Evolutionary conservation across 2,329 filamentous ascomycete species (phyloP).

Genomic region (Anisogramma anomala): DNA sequence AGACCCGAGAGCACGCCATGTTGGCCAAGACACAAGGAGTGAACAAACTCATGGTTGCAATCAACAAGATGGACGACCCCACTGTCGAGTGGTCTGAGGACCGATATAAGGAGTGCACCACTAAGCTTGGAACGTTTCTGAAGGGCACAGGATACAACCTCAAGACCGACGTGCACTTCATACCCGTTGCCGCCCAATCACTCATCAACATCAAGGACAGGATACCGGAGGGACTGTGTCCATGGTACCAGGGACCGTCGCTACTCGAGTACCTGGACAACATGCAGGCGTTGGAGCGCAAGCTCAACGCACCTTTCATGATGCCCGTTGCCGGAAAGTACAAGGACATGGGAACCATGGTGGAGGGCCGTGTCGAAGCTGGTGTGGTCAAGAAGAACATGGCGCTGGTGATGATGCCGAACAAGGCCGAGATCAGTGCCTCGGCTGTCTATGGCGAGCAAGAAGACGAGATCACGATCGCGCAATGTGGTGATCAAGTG

Average conservation of each 20-base stretch:
- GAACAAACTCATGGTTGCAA: conserved; percentile 85
- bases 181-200: conserved; percentile 89
- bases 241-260: conserved; percentile 83
- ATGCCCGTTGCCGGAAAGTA: conserved; percentile 97
- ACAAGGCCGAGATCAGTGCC: conserved; percentile 69
- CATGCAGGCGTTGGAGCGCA: conserved; percentile 88
- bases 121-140: conserved; percentile 76
- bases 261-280: conserved; percentile 90
- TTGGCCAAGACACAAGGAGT: conserved; percentile 97
- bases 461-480: conserved; percentile 75
- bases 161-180: conserved; percentile 86
- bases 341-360: conserved; percentile 91
- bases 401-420: conserved; percentile 88
- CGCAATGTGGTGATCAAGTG: conserved; percentile 88
- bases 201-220: conserved; percentile 80
- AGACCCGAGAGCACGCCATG: conserved; percentile 95
- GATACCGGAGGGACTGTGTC: conserved; percentile 60
- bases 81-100: conserved; percentile 95
- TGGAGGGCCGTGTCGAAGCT: conserved; percentile 94
- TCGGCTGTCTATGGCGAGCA: conserved; percentile 87
- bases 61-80: conserved; percentile 99
- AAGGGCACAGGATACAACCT: conserved; percentile 90
- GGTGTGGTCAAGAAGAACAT: conserved; percentile 87
- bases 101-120: conserved; percentile 84
- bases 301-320: conserved; percentile 83